A percentile compares a stretch with the other conserved stretches of the same genome.
Evolutionary conservation across 345 rosid species (phyloP).

Genomic region (Limnanthes douglasii): DNA sequence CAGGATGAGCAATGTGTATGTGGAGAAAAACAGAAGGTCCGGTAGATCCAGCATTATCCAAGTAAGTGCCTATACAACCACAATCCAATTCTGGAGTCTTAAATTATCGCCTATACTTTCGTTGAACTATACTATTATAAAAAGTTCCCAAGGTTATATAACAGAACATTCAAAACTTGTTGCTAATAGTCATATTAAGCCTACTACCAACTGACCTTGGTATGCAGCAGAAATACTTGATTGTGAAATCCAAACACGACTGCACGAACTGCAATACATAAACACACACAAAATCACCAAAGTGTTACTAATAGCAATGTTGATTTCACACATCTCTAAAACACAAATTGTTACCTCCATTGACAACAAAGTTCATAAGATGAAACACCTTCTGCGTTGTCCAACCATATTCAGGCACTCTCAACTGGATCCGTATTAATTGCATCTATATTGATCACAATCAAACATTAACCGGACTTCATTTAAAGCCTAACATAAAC

Average conservation of each 20-base stretch:
- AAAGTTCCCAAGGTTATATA: too few species aligned
- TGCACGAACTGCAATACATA: constrained; percentile 56
- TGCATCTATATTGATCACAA: constrained; percentile 83
- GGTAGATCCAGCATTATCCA: constrained; percentile 75
- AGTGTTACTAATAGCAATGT: not conserved
- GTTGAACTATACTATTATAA: too few species aligned
- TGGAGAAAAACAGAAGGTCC: constrained; percentile 79
- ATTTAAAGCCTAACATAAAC: too few species aligned
- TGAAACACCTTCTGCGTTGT: constrained; percentile 97
- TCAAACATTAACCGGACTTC: too few species aligned
- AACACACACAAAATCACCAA: not conserved
- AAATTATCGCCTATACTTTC: too few species aligned
- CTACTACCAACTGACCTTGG: constrained; percentile 54
- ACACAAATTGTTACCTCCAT: constrained; percentile 57
- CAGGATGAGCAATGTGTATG: constrained; percentile 79
- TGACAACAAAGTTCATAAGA: constrained; percentile 93
- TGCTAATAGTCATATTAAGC: too few species aligned
- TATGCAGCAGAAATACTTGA: constrained; percentile 58
- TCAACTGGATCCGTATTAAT: constrained; percentile 70
- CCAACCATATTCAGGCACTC: constrained; percentile 99
- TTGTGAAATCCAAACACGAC: constrained; percentile 88
- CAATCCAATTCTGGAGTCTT: too few species aligned
- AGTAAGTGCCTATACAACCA: constrained; percentile 41
- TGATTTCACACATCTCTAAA: constrained; percentile 7
- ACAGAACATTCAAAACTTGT: too few species aligned